Conservation (phyloP, 2,329 filamentous ascomycete species). For the Cercospora sp. region DNA sequence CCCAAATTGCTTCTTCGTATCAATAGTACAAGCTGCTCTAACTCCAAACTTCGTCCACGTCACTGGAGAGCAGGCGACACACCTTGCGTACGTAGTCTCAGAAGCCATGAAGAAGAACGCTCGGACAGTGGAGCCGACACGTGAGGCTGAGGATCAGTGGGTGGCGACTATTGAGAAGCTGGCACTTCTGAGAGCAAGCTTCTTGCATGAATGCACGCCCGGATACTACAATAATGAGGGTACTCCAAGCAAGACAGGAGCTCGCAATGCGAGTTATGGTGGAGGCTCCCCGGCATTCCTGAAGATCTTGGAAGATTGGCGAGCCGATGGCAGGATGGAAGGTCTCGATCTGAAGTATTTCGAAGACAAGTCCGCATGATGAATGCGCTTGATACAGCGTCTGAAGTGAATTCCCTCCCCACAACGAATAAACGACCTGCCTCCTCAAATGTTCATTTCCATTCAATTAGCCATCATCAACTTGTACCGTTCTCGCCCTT, state of each 20-base stretch:
- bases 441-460: background rate
- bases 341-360: constrained; percentile 26
- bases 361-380: constrained; percentile 3
- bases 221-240: constrained; percentile 56
- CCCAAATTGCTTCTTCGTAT: constrained; percentile 57
- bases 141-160: constrained; percentile 53
- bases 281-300: constrained; percentile 27
- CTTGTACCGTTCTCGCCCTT: background rate
- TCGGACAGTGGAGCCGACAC: constrained; percentile 47
- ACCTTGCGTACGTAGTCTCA: constrained; percentile 50
- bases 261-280: constrained; percentile 26
- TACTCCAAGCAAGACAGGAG: constrained; percentile 10
- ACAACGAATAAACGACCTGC: background rate
- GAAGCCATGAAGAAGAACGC: constrained; percentile 36
- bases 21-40: constrained; percentile 46
- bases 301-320: constrained; percentile 28
- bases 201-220: constrained; percentile 54
- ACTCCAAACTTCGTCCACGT: constrained; percentile 45
- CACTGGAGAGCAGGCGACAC: constrained; percentile 43
- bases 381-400: background rate
- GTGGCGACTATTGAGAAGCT: constrained; percentile 44
- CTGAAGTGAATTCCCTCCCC: background rate
- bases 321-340: constrained; percentile 23
- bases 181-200: constrained; percentile 43
- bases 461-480: background rate